Base-by-base conservation (phyloP, 2,329 filamentous ascomycete species). In the Graphiopsis chlorocephala region DNA sequence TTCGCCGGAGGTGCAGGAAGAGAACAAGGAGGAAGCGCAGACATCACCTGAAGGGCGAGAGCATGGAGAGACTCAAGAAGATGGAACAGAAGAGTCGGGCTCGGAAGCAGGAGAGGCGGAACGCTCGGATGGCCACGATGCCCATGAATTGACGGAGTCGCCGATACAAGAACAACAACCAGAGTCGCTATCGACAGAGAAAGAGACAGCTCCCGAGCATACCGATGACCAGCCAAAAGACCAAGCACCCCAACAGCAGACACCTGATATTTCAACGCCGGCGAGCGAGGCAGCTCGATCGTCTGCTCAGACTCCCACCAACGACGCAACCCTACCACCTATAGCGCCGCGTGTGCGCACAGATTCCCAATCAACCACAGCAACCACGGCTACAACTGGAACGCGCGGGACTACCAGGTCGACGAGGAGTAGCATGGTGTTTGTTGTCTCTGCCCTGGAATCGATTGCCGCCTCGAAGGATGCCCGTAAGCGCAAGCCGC, bases 361-460 rank as follows among this genome's bases (percentile, higher is more conserved):
- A 17, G 86, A 87, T 74, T 88, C 86, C 31, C 81, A 85, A 68
- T 87, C 86, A 20, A 87, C 86, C 2, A 83, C 83, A 23, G 79
- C 81, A 3, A 83, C 82, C 12, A 72, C 70, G n/a, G 72, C 72
- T 4, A 81, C 82, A 42, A 78, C 78, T 33, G 81, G 81, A 26
- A 82, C 82, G 15, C 78, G 83, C 52, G 81, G 82, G 73, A 73
- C 73, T 15, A 66, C 69, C 20, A 59, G 70, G 28, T 85, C 87
- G 75, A 90, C 87, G 72, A 90, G 96, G 82, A 96, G 90, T 84
- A 98, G 95, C 71, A 89, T 96, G 73, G 93, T 97, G 73, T 99
- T 99, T 77, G 92, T 99, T 73, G 89, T 96, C 74, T 93, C 91
- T 74, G 94, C 95, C 45, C 82, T 99, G 75, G 95, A 97, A 83